phyloP scores from a whole-genome alignment of 2,329 filamentous ascomycete species.

The Stagonosporopsis vannaccii region DNA sequence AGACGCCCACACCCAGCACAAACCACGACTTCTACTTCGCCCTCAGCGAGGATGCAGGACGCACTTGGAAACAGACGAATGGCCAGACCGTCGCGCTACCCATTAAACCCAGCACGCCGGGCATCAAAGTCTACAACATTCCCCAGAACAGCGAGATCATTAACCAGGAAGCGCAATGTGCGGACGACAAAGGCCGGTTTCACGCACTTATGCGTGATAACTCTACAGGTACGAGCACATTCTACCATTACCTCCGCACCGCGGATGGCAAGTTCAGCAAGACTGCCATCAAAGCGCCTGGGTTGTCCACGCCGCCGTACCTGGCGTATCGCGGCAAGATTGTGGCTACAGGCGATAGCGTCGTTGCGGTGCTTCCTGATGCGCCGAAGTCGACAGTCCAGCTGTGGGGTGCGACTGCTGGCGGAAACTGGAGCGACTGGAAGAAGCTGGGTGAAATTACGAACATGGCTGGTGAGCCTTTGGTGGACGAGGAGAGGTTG shows the following conservation, averaged over 20 bases:
- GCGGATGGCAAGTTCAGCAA: slow-evolving; percentile 40
- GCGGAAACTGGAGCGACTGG: slow-evolving; percentile 38
- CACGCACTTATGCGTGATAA: slow-evolving; percentile 60
- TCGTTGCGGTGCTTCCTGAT: slow-evolving; percentile 43
- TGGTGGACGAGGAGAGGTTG: slow-evolving; percentile 43
- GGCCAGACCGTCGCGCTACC: slow-evolving; percentile 51
- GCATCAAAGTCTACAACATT: slow-evolving; percentile 56
- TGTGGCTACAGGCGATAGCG: slow-evolving; percentile 33
- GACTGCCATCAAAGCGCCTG: slow-evolving; percentile 38
- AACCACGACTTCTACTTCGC: slow-evolving; percentile 62
- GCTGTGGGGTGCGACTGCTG: slow-evolving; percentile 41
- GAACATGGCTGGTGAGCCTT: slow-evolving; percentile 42
- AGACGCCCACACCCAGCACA: slow-evolving; percentile 56
- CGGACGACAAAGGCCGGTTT: slow-evolving; percentile 55
- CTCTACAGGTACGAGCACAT: slow-evolving; percentile 33
- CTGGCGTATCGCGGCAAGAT: slow-evolving; percentile 45
- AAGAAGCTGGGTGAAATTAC: slow-evolving; percentile 40
- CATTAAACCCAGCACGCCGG: slow-evolving; percentile 51
- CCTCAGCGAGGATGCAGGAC: slow-evolving; percentile 55
- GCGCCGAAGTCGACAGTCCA: slow-evolving; percentile 37
- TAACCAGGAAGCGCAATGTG: slow-evolving; percentile 61
- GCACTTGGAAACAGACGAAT: slow-evolving; percentile 53
- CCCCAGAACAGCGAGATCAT: slow-evolving; percentile 56
- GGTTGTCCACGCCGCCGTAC: slow-evolving; percentile 41
- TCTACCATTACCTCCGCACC: slow-evolving; percentile 46